Evolutionary conservation across 345 rosid genomes (phyloP), one percentile per base, ranked within the genome.

Genomic region (Bruguiera gymnorhiza): DNA sequence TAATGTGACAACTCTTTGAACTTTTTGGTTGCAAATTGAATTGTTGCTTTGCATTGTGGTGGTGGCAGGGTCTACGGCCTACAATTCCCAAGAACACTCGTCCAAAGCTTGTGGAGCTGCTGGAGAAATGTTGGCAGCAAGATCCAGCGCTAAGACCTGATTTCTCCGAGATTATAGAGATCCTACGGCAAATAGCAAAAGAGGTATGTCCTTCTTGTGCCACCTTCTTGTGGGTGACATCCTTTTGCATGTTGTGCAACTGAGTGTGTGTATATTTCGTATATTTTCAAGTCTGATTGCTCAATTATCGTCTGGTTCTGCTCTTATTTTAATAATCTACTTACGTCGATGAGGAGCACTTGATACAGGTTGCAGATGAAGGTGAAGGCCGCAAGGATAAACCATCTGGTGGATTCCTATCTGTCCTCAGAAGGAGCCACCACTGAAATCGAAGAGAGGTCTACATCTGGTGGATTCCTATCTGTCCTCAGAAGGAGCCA

Each of bases 81-180:
- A 80, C 83, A 34, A 87, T 89, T 4, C 97, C 97, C 0, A 86
- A 87, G 81, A 60, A 86, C 69, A 84, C 87, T 46, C 83, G 79
- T 68, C 88, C 92, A 2, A 89, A 82, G 81, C 75, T 95, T 43
- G 74, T 76, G 51, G 96, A 83, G 74, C 80, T 95, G 54, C 84
- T 95, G 37, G 88, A 84, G 79, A 88, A 78, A 79, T 81, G 86
- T 71, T 95, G 99, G 99, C 89, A 89, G 74, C 86, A 91, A 83
- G 97, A 95, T 85, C 92, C 99, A 51, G 73, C 83, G 48, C 43
- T 60, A 69, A 89, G 99, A 80, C 99, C 99, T 8, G 96, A 92
- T 75, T 95, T 95, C 65, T 76, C 93, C 1, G 96, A 91, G 84
- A 86, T 89, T 18, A 84, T 77, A 55, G 89, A 76, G 70, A 83